Evolutionary conservation across 768 basidiomycete species (phyloP).

Genomic region (Psilocybe cyanescens): DNA sequence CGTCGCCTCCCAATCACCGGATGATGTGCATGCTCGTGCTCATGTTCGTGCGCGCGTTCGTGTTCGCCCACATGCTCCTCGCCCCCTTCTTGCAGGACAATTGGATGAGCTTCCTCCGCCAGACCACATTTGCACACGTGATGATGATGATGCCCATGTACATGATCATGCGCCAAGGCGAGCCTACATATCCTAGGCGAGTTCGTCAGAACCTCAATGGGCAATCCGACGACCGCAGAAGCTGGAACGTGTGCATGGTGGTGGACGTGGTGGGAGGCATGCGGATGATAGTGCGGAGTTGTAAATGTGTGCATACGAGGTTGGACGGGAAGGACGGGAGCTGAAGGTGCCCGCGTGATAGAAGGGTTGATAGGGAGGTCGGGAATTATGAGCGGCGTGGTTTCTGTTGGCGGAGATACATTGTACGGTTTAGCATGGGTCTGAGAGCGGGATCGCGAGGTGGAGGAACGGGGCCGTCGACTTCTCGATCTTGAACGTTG

Average conservation of each 20-base stretch:
- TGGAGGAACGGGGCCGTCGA: background rate
- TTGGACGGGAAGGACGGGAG: constrained; percentile 3
- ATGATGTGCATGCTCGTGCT: constrained; percentile 18
- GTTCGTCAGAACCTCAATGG: constrained; percentile 32
- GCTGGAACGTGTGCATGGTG: constrained; percentile 10
- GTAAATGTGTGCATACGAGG: background rate
- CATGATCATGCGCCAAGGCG: constrained; percentile 22
- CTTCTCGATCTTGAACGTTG: background rate
- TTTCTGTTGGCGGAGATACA: background rate
- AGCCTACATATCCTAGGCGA: constrained; percentile 34
- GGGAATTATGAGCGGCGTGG: background rate
- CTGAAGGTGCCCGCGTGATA: background rate
- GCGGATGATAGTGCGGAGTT: constrained; percentile 2
- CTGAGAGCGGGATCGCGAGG: background rate
- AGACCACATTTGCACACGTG: background rate
- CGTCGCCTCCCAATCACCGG: constrained; percentile 53
- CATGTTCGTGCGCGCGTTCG: background rate
- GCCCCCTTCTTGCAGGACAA: constrained; percentile 1
- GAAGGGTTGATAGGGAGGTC: background rate
- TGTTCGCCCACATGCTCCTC: background rate
- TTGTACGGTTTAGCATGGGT: background rate
- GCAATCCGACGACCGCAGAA: constrained; percentile 18
- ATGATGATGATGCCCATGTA: constrained; percentile 16
- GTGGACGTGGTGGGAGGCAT: constrained; percentile 10
- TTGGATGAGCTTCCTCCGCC: background rate